Evolutionary conservation across 495 filamentous ascomycete genomes (phyloP).

Genomic region (Talaromyces wortmannii): DNA sequence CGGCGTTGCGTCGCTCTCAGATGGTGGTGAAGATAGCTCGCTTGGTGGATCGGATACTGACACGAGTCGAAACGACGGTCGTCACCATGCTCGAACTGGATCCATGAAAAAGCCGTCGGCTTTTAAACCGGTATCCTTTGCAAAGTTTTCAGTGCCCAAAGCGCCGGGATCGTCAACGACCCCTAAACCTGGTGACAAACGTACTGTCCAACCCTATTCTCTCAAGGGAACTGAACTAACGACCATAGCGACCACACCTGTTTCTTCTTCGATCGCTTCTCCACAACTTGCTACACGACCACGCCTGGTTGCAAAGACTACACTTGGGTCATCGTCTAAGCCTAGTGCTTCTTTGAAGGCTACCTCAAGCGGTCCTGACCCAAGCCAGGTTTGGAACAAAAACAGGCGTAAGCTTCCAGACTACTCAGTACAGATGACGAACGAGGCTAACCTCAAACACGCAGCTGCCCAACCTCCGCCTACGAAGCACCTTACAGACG

Average conservation of each 20-base stretch:
- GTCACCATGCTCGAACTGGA: slow-evolving; percentile 56
- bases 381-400: slow-evolving; percentile 89
- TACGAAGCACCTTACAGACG: slow-evolving; percentile 90
- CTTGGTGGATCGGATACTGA: slow-evolving; percentile 42
- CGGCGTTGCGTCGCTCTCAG: slow-evolving; percentile 30
- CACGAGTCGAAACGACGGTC: slow-evolving; percentile 45
- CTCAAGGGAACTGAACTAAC: slow-evolving; percentile 9
- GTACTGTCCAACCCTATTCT: slow-evolving; percentile 17
- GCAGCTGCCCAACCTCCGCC: slow-evolving; percentile 70
- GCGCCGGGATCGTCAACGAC: slow-evolving; percentile 45
- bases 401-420: slow-evolving; percentile 70
- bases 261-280: slow-evolving; percentile 31
- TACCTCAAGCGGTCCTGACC: slow-evolving; percentile 55
- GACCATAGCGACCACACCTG: slow-evolving; percentile 28
- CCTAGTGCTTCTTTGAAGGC: slow-evolving; percentile 31
- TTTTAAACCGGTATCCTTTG: slow-evolving; percentile 94
- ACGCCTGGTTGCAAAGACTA: slow-evolving; percentile 61
- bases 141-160: slow-evolving; percentile 58
- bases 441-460: slow-evolving; percentile 18
- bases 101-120: slow-evolving; percentile 77
- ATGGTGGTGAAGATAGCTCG: slow-evolving; percentile 39
- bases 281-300: slow-evolving; percentile 44
- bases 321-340: slow-evolving; percentile 45
- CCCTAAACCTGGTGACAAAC: slow-evolving; percentile 51
- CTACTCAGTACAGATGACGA: not conserved